Percentiles rank a stretch among this genome's conserved stretches.
These are phyloP conservation scores for Rhizopogon vinicolor DNA, from an alignment of 768 basidiomycete species.

Conservation along the genomic window DNA sequence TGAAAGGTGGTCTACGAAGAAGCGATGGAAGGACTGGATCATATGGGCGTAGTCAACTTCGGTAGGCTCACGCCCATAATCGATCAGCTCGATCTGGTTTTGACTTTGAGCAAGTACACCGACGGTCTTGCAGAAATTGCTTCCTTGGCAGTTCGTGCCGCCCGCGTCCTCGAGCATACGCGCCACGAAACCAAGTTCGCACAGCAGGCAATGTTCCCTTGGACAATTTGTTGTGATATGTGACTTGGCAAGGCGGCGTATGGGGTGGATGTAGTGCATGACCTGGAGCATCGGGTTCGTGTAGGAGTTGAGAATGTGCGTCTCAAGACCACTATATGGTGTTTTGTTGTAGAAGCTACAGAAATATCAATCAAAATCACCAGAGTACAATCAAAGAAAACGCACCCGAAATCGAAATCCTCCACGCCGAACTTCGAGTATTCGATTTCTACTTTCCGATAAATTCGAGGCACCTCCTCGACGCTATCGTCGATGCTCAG, in stretches of 20 bases:
- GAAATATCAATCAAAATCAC: background rate
- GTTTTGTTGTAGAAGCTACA: constrained; percentile 92
- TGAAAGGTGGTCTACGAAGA: constrained; percentile 81
- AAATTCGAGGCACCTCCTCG: constrained; percentile 70
- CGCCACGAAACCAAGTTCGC: constrained; percentile 91
- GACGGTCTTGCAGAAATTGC: constrained; percentile 95
- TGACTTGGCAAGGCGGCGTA: constrained; percentile 80
- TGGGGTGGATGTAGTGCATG: constrained; percentile 79
- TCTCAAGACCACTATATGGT: constrained; percentile 86
- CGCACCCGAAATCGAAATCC: constrained; percentile 96
- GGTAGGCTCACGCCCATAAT: constrained; percentile 74
- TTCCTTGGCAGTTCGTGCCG: constrained; percentile 93
- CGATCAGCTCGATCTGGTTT: constrained; percentile 84
- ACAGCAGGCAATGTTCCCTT: constrained; percentile 89
- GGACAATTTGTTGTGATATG: constrained; percentile 88
- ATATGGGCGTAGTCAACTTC: constrained; percentile 78
- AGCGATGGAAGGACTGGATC: constrained; percentile 94
- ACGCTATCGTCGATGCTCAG: constrained; percentile 46
- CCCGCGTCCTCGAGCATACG: constrained; percentile 95
- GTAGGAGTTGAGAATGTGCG: constrained; percentile 96
- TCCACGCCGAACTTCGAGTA: constrained; percentile 99
- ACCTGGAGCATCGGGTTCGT: constrained; percentile 88
- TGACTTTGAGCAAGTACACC: constrained; percentile 86
- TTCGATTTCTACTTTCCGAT: constrained; percentile 93
- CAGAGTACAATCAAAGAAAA: background rate